These are phyloP conservation scores for Ustulina deusta DNA, from an alignment of 2,329 filamentous ascomycete species.

Conservation along the genomic window DNA sequence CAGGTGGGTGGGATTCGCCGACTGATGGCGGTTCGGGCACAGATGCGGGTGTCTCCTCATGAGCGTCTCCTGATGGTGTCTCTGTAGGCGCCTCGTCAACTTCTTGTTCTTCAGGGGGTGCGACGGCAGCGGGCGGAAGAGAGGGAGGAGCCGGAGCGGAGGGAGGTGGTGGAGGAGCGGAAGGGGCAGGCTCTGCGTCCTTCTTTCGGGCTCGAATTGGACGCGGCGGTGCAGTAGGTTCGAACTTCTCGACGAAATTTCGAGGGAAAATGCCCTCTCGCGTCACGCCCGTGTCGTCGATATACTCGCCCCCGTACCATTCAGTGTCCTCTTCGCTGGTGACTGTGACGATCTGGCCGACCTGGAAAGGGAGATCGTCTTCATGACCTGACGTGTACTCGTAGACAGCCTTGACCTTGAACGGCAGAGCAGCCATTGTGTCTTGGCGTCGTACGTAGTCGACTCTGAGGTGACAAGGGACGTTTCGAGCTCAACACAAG, in stretches of 20 bases:
- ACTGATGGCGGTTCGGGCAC: conserved; percentile 48
- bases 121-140: conserved; percentile 48
- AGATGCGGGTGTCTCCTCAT: conserved; percentile 52
- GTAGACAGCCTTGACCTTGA: conserved; percentile 96
- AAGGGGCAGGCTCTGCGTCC: conserved; percentile 57
- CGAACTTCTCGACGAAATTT: conserved; percentile 97
- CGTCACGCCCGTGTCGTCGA: conserved; percentile 78
- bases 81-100: conserved; percentile 42
- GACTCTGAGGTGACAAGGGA: conserved; percentile 31
- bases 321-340: conserved; percentile 92
- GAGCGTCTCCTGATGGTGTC: conserved; percentile 32
- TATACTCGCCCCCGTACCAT: conserved; percentile 92
- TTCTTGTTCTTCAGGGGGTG: conserved; percentile 45
- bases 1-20: conserved; percentile 47
- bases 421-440: conserved; percentile 77
- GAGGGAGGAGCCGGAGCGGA: conserved; percentile 53
- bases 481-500: conserved; percentile 35
- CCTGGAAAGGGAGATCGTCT: conserved; percentile 89
- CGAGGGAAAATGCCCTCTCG: conserved; percentile 91
- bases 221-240: conserved; percentile 88
- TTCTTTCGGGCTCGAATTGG: conserved; percentile 82
- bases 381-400: conserved; percentile 94
- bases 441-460: conserved; percentile 35
- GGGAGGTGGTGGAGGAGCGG: conserved; percentile 48
- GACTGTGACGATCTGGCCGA: conserved; percentile 92